A percentile compares a stretch with the other conserved stretches of the same genome.
phyloP scores from a whole-genome alignment of 345 rosid species.

The Linum trigynum region DNA sequence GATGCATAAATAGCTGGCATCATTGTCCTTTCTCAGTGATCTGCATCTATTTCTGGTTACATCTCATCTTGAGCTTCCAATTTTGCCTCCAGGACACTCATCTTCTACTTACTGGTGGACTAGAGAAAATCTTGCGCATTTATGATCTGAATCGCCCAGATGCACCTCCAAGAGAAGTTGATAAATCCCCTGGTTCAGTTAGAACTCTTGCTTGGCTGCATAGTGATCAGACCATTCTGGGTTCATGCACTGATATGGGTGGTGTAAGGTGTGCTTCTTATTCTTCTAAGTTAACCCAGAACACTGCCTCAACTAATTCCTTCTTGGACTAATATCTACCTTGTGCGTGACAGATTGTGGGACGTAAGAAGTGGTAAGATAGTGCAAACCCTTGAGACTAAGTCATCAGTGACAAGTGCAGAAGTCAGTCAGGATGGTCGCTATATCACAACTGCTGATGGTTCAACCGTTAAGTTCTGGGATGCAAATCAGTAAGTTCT shows the following conservation, averaged over 20 bases:
- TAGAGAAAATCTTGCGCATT: constrained; percentile 82
- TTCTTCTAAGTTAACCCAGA: background rate
- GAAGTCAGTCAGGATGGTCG: constrained; percentile 95
- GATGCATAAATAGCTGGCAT: background rate
- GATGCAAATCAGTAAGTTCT: constrained; percentile 87
- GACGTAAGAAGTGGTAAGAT: constrained; percentile 80
- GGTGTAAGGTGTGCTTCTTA: constrained; percentile 60
- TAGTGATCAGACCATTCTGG: constrained; percentile 83
- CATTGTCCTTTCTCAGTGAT: background rate
- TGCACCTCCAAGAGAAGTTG: constrained; percentile 85
- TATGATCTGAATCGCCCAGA: constrained; percentile 81
- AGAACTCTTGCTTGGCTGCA: constrained; percentile 95
- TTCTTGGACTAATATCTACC: background rate
- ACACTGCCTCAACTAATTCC: background rate
- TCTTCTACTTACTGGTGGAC: constrained; percentile 82
- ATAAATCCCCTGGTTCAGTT: constrained; percentile 75
- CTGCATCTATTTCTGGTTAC: background rate
- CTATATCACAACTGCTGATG: constrained; percentile 89
- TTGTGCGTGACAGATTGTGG: constrained; percentile 51
- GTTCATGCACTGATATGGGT: constrained; percentile 81
- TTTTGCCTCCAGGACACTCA: constrained; percentile 53
- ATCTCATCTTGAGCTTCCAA: background rate
- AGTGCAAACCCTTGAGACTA: constrained; percentile 75
- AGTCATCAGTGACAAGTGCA: constrained; percentile 79
- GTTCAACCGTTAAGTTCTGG: constrained; percentile 90